Evolutionary conservation across 2,329 filamentous ascomycete species (phyloP).

Genomic region (Trichoderma sp.): DNA sequence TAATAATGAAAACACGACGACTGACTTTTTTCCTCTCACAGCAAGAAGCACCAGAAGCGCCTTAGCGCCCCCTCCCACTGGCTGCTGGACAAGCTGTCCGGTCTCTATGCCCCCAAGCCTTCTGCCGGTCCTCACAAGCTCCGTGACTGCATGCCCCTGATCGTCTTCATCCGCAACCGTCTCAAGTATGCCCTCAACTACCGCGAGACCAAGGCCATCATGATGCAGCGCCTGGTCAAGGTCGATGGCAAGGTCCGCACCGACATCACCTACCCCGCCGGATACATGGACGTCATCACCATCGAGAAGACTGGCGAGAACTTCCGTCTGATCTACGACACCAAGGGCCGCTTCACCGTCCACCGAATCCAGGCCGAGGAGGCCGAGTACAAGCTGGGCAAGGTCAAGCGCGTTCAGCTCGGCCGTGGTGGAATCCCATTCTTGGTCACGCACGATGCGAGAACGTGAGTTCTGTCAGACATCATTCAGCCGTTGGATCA

Average conservation of each 20-base stretch:
- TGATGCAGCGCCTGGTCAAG: conserved; percentile 99
- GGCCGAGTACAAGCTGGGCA: conserved; percentile 99
- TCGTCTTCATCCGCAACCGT: conserved; percentile 95
- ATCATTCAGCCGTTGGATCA: conserved; percentile 99
- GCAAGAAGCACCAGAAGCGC: conserved; percentile 99
- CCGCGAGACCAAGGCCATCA: conserved; percentile 94
- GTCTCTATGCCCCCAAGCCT: conserved; percentile 70
- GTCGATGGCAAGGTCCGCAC: conserved; percentile 99
- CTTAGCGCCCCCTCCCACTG: conserved; percentile 98
- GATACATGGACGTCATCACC: conserved; percentile 99
- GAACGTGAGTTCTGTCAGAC: conserved; percentile 98
- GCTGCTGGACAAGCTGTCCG: conserved; percentile 99
- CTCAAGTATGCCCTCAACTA: conserved; percentile 99
- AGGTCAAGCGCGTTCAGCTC: conserved; percentile 99
- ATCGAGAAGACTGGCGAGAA: conserved; percentile 99
- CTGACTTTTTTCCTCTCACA: conserved; percentile 42
- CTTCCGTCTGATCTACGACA: conserved; percentile 99
- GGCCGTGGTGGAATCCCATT: conserved; percentile 99
- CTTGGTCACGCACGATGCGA: conserved; percentile 99
- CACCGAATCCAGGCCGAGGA: conserved; percentile 99
- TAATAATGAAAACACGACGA: background rate
- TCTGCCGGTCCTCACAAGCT: conserved; percentile 96
- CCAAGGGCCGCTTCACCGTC: conserved; percentile 99
- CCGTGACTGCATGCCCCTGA: conserved; percentile 96
- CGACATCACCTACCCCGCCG: conserved; percentile 93